phyloP scores from a whole-genome alignment of 148 eudicot species.

The Rhododendron kiyosumense region DNA sequence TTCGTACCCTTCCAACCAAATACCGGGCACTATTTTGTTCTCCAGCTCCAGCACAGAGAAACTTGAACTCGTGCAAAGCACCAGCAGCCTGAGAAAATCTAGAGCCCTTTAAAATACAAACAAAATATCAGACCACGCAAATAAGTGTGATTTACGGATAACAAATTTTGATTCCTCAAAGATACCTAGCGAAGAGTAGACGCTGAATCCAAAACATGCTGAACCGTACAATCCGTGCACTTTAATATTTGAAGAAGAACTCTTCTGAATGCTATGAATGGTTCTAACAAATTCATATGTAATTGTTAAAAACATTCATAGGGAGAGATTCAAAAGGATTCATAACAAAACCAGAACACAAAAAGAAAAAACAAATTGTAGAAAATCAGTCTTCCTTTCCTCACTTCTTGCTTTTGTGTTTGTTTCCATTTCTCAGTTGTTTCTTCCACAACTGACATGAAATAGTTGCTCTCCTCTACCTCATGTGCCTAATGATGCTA shows the following conservation, averaged over 20 bases:
- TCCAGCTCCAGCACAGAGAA: slow-evolving; percentile 44
- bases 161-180: neutral
- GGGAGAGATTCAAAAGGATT: slow-evolving; percentile 9
- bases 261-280: slow-evolving; percentile 87
- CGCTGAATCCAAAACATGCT: slow-evolving; percentile 81
- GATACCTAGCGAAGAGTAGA: slow-evolving; percentile 85
- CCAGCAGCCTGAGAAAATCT: slow-evolving; percentile 93
- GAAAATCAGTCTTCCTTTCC: neutral
- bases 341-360: neutral
- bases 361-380: neutral
- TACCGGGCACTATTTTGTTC: slow-evolving; percentile 49
- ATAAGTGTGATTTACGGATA: neutral
- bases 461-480: neutral
- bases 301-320: too few relatives aligned
- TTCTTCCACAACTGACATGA: neutral
- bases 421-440: neutral
- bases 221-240: slow-evolving; percentile 52
- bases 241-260: slow-evolving; percentile 69
- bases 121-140: slow-evolving; percentile 4
- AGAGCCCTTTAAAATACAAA: slow-evolving; percentile 49
- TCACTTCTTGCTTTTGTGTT: neutral
- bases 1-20: slow-evolving; percentile 86
- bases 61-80: slow-evolving; percentile 76
- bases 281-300: slow-evolving; percentile 91
- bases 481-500: neutral